phyloP scores from a whole-genome alignment of 2,329 filamentous ascomycete genomes.

The Neodidymelliopsis sp. region DNA sequence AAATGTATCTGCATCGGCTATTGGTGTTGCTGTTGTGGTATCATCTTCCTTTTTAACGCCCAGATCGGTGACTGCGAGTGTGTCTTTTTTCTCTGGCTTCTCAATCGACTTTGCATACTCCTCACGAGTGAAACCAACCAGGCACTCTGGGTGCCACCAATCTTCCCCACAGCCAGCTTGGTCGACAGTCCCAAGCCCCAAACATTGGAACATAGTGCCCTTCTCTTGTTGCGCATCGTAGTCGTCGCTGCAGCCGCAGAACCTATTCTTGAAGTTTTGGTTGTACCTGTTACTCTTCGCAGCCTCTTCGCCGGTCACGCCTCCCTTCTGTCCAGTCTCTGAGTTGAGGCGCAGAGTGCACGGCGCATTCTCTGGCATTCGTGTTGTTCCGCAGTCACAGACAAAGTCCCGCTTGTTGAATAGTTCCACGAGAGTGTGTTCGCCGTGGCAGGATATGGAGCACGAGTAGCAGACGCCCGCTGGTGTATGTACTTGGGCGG shows the following conservation, averaged over 20 bases:
- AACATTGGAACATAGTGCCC: constrained; percentile 97
- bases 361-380: constrained; percentile 72
- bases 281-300: constrained; percentile 85
- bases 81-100: constrained; percentile 28
- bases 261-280: constrained; percentile 91
- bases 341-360: constrained; percentile 79
- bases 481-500: constrained; percentile 69
- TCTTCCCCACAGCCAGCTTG: constrained; percentile 94
- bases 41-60: constrained; percentile 7
- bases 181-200: constrained; percentile 81
- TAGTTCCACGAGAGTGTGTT: constrained; percentile 92
- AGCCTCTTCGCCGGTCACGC: constrained; percentile 77
- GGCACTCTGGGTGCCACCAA: constrained; percentile 95
- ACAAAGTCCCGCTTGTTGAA: constrained; percentile 96
- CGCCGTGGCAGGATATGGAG: constrained; percentile 94
- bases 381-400: constrained; percentile 93
- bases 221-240: constrained; percentile 91
- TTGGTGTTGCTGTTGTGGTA: constrained; percentile 23
- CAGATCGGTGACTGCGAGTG: constrained; percentile 11
- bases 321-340: constrained; percentile 76
- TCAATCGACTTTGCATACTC: constrained; percentile 66
- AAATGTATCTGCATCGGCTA: constrained; percentile 27
- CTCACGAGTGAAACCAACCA: constrained; percentile 79
- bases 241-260: constrained; percentile 87
- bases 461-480: constrained; percentile 96